phyloP scores from a whole-genome alignment of 1,284 basidiomycete genomes.

The Xerocomus amazonicus region DNA sequence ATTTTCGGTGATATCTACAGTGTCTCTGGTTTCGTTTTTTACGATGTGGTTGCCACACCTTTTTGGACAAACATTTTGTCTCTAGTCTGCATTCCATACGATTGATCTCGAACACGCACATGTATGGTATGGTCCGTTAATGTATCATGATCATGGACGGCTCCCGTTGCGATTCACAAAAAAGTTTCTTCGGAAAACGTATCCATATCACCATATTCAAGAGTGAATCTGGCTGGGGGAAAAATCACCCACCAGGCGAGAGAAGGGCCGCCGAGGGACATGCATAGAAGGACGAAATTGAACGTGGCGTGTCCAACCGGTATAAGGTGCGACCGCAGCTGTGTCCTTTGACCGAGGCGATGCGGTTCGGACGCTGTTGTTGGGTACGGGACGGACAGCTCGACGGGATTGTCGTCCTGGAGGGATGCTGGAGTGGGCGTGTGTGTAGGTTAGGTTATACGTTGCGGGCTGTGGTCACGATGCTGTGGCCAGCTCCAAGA shows the following conservation, averaged over 20 bases:
- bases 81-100: background rate
- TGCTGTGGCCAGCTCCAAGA: too few species aligned
- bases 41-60: too few species aligned
- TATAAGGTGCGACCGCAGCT: too few species aligned
- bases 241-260: background rate
- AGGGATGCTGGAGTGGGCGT: too few species aligned
- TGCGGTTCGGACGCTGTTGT: too few species aligned
- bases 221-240: too few species aligned
- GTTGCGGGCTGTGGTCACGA: too few species aligned
- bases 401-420: too few species aligned
- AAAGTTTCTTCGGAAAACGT: background rate
- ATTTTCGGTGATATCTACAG: background rate
- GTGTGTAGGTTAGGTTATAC: too few species aligned
- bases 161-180: background rate
- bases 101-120: background rate
- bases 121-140: background rate
- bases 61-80: background rate
- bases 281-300: background rate
- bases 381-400: too few species aligned
- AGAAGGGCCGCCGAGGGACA: background rate
- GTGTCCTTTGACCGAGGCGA: too few species aligned
- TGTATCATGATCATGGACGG: background rate
- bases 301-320: too few species aligned
- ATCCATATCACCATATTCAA: background rate
- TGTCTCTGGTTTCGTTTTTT: background rate